Conservation (phyloP, 2,329 filamentous ascomycete genomes). For the Exophiala viscosa region DNA sequence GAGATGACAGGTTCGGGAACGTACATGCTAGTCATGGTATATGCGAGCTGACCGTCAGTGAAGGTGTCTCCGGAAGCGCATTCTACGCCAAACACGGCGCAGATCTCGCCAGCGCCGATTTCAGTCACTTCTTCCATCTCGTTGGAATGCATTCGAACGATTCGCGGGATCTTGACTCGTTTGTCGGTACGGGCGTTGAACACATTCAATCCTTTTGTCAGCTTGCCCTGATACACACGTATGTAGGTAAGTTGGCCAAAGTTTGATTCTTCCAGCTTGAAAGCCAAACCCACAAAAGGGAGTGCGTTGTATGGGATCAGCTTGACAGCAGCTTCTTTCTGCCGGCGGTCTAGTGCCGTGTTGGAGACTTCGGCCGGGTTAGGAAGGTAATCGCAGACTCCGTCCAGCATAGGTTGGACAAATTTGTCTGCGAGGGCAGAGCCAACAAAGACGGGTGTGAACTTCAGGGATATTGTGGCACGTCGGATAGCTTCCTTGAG, state of each 20-base stretch:
- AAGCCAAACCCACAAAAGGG: conserved; percentile 91
- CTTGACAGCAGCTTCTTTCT: conserved; percentile 74
- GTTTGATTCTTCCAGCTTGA: conserved; percentile 98
- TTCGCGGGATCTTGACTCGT: conserved; percentile 93
- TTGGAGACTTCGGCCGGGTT: conserved; percentile 89
- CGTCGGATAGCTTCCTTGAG: conserved; percentile 90
- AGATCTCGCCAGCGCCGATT: conserved; percentile 94
- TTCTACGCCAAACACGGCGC: conserved; percentile 95
- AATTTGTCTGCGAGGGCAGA: conserved; percentile 92
- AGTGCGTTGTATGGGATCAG: conserved; percentile 89
- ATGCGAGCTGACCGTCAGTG: conserved; percentile 86
- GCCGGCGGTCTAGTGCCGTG: conserved; percentile 76
- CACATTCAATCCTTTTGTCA: conserved; percentile 83
- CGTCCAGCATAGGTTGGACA: conserved; percentile 94
- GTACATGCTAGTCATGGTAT: conserved; percentile 95
- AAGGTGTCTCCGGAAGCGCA: conserved; percentile 98
- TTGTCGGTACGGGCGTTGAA: conserved; percentile 93
- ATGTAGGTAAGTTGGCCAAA: conserved; percentile 98
- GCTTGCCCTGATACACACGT: conserved; percentile 89
- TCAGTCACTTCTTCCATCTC: conserved; percentile 97
- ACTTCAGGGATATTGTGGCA: conserved; percentile 83
- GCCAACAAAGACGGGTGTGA: conserved; percentile 94
- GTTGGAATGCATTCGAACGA: conserved; percentile 98
- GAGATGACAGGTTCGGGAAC: conserved; percentile 98
- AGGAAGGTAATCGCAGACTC: conserved; percentile 91